Conservation (phyloP, 1,139 yeast genomes). For the Blastobotrys arbuscula region DNA sequence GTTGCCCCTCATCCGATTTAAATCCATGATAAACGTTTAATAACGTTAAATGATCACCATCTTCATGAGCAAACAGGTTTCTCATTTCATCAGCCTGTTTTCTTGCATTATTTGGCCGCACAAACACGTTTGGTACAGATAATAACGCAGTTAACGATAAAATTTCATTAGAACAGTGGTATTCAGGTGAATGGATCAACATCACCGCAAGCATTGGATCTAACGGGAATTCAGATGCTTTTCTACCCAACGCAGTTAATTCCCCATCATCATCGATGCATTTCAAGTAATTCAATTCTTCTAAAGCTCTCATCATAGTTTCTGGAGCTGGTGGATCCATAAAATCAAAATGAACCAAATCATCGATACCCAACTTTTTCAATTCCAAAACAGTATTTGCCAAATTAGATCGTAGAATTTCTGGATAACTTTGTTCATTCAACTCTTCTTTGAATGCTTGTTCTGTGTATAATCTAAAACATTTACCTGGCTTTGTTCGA, state of each 20-base stretch:
- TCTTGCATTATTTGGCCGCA: conserved; percentile 83
- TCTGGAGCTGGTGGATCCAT: conserved; percentile 99
- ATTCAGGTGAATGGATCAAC: conserved; percentile 82
- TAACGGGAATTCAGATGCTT: conserved; percentile 88
- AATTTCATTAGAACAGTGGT: conserved; percentile 82
- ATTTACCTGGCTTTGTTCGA: conserved; percentile 98
- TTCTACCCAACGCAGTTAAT: conserved; percentile 79
- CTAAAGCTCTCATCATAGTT: conserved; percentile 98
- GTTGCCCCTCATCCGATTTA: conserved; percentile 56
- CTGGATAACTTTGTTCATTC: conserved; percentile 94
- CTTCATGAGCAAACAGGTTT: conserved; percentile 82
- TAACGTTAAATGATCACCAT: conserved; percentile 86
- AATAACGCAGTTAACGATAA: conserved; percentile 84
- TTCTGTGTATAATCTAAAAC: conserved; percentile 93
- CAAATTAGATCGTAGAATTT: conserved; percentile 82
- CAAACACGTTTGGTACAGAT: conserved; percentile 90
- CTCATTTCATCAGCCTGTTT: conserved; percentile 92
- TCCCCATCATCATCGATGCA: conserved; percentile 93
- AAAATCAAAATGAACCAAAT: conserved; percentile 93
- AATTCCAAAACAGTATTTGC: conserved; percentile 89
- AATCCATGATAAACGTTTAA: conserved; percentile 86
- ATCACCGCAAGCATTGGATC: conserved; percentile 95
- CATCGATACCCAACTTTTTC: conserved; percentile 91
- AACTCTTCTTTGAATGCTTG: conserved; percentile 93
- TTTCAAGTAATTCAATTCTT: conserved; percentile 82